Evolutionary conservation across 257 asterid species (phyloP).

Genomic region (Misopates orontium): DNA sequence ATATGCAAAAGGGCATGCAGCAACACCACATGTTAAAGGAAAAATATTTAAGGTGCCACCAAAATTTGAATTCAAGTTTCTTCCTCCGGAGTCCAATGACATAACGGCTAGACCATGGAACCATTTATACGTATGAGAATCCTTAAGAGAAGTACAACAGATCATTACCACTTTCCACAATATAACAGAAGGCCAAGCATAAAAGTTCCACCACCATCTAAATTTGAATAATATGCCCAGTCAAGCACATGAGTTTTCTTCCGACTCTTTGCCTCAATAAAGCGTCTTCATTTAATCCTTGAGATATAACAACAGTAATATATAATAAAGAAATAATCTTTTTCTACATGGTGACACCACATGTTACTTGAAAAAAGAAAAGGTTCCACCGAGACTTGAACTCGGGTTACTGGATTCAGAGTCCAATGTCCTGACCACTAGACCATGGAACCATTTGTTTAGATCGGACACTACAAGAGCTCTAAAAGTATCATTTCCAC

Average conservation of each 20-base stretch:
- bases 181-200: no score
- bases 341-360: no score
- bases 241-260: not conserved
- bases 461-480: not conserved
- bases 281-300: no score
- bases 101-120: no score
- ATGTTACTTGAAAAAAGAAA: not conserved
- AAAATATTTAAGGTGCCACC: no score
- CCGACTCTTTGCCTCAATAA: not conserved
- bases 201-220: no score
- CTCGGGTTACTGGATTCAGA: slow-evolving; percentile 90
- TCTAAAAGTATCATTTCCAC: not conserved
- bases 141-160: no score
- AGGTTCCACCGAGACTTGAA: slow-evolving; percentile 85
- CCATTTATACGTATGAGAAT: no score
- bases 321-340: not conserved
- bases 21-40: no score
- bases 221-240: not conserved
- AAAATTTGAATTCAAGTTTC: no score
- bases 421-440: slow-evolving; percentile 90
- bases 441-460: slow-evolving; percentile 58
- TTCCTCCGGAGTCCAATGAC: no score
- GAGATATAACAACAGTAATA: not conserved
- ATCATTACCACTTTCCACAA: not conserved
- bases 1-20: no score